phyloP scores from a whole-genome alignment of 768 basidiomycete species.

The Crassisporium funariophilum region DNA sequence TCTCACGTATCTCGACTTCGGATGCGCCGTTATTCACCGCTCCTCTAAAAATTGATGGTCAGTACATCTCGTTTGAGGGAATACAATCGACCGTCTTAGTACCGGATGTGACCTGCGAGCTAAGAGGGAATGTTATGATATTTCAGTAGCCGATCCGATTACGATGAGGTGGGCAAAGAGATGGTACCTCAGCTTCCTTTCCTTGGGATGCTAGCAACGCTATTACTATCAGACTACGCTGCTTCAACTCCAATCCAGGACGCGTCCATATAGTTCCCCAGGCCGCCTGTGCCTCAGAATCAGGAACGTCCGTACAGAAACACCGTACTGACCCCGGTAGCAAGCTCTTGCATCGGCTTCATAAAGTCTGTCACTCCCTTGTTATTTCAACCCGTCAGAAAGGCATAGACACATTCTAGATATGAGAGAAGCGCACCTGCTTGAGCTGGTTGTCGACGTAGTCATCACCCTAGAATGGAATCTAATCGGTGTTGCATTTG shows the following conservation, averaged over 20 bases:
- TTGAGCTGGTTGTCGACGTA: constrained; percentile 44
- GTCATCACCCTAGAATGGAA: constrained; percentile 38
- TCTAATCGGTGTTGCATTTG: not conserved
- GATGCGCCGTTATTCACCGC: constrained; percentile 46
- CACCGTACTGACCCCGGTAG: constrained; percentile 35
- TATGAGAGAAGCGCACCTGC: constrained; percentile 28
- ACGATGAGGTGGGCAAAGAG: not conserved
- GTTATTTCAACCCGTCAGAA: no score
- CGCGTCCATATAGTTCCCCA: constrained; percentile 53
- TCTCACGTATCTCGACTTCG: constrained; percentile 46
- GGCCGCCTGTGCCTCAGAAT: constrained; percentile 33
- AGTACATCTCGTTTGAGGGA: not conserved
- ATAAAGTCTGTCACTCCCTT: constrained; percentile 46
- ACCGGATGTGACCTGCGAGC: constrained; percentile 41
- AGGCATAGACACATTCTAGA: no score
- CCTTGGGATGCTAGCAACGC: constrained; percentile 45
- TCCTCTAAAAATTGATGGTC: constrained; percentile 28
- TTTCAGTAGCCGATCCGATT: not conserved
- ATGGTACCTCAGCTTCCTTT: constrained; percentile 37
- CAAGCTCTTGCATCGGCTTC: constrained; percentile 49
- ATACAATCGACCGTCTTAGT: not conserved
- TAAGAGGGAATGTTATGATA: constrained; percentile 8
- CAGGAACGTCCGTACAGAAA: not conserved
- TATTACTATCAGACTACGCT: constrained; percentile 47
- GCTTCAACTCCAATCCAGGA: constrained; percentile 47